Evolutionary conservation across 495 filamentous ascomycete species (phyloP).

Genomic region (Penicillium crystallinum): DNA sequence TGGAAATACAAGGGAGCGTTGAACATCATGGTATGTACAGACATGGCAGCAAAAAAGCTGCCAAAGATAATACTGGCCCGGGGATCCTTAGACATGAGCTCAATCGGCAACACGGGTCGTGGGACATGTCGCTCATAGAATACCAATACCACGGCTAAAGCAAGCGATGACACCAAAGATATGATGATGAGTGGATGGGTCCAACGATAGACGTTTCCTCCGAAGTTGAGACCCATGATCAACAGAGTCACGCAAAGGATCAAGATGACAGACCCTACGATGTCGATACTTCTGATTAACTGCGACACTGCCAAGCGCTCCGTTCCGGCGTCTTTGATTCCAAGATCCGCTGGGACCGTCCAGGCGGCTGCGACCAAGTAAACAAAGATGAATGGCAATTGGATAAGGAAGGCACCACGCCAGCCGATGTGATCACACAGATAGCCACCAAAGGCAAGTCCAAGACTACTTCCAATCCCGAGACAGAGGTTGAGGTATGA

Average conservation of each 20-base stretch:
- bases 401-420: slow-evolving; percentile 65
- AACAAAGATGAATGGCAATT: slow-evolving; percentile 60
- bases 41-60: slow-evolving; percentile 60
- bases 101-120: slow-evolving; percentile 67
- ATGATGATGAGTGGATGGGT: slow-evolving; percentile 62
- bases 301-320: slow-evolving; percentile 45
- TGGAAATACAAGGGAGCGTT: slow-evolving; percentile 80
- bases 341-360: slow-evolving; percentile 57
- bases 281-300: slow-evolving; percentile 62
- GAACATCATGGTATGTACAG: slow-evolving; percentile 66
- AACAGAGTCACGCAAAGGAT: slow-evolving; percentile 59
- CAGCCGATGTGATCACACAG: slow-evolving; percentile 71
- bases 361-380: slow-evolving; percentile 51
- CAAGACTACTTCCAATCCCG: slow-evolving; percentile 58
- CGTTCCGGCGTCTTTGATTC: slow-evolving; percentile 45
- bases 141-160: slow-evolving; percentile 55
- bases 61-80: slow-evolving; percentile 63
- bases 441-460: slow-evolving; percentile 66
- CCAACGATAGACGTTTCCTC: slow-evolving; percentile 74
- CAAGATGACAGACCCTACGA: slow-evolving; percentile 59
- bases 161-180: slow-evolving; percentile 52
- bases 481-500: slow-evolving; percentile 69
- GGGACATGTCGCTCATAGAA: slow-evolving; percentile 55
- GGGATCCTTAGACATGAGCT: slow-evolving; percentile 54
- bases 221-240: slow-evolving; percentile 70